Percentiles rank a stretch among this genome's conserved stretches.
Evolutionary conservation across 129 eudicot species (phyloP).

Genomic region (Arctium minus): DNA sequence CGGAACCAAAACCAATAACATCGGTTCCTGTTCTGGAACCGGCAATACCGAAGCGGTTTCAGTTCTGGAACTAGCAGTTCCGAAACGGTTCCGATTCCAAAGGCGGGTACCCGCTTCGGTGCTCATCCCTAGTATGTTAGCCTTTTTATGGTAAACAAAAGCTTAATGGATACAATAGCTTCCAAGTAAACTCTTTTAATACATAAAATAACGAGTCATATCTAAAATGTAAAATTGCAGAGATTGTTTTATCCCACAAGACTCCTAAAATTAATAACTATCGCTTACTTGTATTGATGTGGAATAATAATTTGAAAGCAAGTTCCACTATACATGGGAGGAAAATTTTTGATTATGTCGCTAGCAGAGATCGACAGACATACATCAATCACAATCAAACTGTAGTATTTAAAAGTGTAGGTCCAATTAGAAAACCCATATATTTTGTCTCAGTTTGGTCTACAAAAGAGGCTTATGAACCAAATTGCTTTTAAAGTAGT

Average conservation of each 20-base stretch:
- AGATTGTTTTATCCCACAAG: neutral
- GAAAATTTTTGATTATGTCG: conserved; percentile 2
- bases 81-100: no score
- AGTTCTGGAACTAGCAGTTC: no score
- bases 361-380: neutral
- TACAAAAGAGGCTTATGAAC: conserved; percentile 17
- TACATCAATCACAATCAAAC: conserved; percentile 6
- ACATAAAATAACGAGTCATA: neutral
- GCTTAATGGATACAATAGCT: neutral
- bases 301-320: neutral
- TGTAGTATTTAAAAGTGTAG: conserved; percentile 9
- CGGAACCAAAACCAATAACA: no score
- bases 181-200: neutral
- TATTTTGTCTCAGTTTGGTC: conserved; percentile 11
- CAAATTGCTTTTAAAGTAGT: conserved; percentile 19
- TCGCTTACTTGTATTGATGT: neutral
- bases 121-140: neutral
- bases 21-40: no score
- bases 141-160: neutral
- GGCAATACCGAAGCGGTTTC: no score
- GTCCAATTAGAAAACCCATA: neutral
- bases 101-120: no score
- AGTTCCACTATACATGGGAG: neutral
- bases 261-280: neutral
- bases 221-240: neutral